Base-by-base conservation (phyloP, 225 moss, liverwort and hornwort genomes). In the Sphagnum tenellum region DNA sequence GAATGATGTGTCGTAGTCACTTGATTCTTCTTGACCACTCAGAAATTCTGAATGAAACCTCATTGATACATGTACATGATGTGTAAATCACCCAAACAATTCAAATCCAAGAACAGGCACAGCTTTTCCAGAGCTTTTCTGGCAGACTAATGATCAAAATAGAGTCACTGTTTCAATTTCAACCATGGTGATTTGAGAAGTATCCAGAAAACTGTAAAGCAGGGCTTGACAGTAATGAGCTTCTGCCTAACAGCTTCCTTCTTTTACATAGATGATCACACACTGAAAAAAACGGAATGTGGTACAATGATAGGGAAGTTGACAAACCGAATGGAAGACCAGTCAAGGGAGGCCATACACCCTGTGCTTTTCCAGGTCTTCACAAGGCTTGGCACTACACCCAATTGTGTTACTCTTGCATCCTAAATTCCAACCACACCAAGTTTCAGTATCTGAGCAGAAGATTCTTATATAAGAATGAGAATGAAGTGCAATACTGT, bases 331-430 rank as follows among this genome's bases (percentile, higher is more conserved):
- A 88, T 68, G 70, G 76, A 72, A 55, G 79, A 78, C 88, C 84
- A 85, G 63, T 79, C 75, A 59, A 76, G 78, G 70, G 72, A 78
- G 3, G 66, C 62, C 12, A 75, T 60, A 69, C 76, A 77, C 65
- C 76, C 67, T 49, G 79, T 62, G 69, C 59, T 77, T 72, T 75
- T 85, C 85, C 88, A 88, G 47, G 88, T 73, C 77, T 88, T 88
- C 60, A 76, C 88, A 10, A 88, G 78, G 66, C 88, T 88, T 56
- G 88, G 88, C 71, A 88, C 84, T 14, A 85, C 72, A 67, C 88
- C 88, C 59, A 88, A 85, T 79, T 82, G 73, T 14, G 85, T 81
- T 9, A 85, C 82, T 69, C 63, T 73, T 56, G 85, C 88, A 82
- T 86, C 86, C 86, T 86, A 66, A n/a, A 52, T 52, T 29, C 29